These are phyloP conservation scores for Aspergillus candidus DNA, from an alignment of 2,329 filamentous ascomycete species.

Conservation along the genomic window DNA sequence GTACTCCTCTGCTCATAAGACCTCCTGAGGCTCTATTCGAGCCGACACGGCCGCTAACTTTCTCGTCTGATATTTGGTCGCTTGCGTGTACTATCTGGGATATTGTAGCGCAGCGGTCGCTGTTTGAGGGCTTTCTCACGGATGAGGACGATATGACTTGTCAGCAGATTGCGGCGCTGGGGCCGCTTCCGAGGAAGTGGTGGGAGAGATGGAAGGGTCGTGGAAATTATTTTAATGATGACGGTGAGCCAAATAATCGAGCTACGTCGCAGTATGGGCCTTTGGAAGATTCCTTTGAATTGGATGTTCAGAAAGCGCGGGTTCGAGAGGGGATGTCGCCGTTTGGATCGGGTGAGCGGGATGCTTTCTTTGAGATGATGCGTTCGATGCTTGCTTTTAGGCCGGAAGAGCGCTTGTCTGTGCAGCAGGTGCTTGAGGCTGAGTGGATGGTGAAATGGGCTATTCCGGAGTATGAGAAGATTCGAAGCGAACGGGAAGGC, in stretches of 20 bases:
- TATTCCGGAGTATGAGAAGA: conserved; percentile 14
- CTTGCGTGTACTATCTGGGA: conserved; percentile 33
- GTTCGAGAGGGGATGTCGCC: conserved; percentile 2
- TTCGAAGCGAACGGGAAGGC: background rate
- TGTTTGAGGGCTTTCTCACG: conserved; percentile 22
- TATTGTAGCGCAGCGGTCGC: conserved; percentile 21
- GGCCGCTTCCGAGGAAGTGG: conserved; percentile 20
- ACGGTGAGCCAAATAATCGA: conserved; percentile 8
- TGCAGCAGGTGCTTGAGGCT: conserved; percentile 15
- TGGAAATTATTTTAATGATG: conserved; percentile 8
- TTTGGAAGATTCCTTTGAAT: conserved; percentile 12
- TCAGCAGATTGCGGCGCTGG: conserved; percentile 24
- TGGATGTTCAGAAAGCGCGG: conserved; percentile 15
- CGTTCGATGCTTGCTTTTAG: conserved; percentile 18
- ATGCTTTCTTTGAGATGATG: conserved; percentile 18
- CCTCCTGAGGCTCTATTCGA: conserved; percentile 34
- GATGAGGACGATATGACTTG: conserved; percentile 20
- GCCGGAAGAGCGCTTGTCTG: conserved; percentile 14
- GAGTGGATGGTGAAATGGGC: conserved; percentile 24
- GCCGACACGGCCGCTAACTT: conserved; percentile 24
- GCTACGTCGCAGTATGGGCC: background rate
- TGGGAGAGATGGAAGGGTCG: conserved; percentile 18
- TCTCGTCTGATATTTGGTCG: conserved; percentile 35
- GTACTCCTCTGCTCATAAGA: conserved; percentile 19
- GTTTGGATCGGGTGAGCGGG: conserved; percentile 11